A percentile compares a stretch with the other conserved stretches of the same genome.
phyloP scores from a whole-genome alignment of 208 protist genomes.

The Angomonas desouzai region DNA sequence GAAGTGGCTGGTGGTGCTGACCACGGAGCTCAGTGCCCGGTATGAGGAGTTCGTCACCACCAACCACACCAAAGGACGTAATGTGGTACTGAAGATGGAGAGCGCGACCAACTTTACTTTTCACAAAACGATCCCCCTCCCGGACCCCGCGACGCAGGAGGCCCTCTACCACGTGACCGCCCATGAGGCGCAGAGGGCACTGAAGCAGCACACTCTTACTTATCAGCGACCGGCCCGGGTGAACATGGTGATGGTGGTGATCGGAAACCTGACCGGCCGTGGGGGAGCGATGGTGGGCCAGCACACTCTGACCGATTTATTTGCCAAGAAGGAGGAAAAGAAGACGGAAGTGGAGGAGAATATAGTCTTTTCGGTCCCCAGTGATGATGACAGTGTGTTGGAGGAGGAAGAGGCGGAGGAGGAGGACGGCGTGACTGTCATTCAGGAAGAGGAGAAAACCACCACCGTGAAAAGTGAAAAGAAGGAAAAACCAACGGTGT shows the following conservation, averaged over 20 bases:
- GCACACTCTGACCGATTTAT: conserved; percentile 13
- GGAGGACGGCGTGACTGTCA: conserved; percentile 2
- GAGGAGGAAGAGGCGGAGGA: neutral
- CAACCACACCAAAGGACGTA: conserved; percentile 30
- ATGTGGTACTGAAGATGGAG: conserved; percentile 48
- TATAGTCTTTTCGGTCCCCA: neutral
- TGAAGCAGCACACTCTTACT: neutral
- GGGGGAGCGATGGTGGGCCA: neutral
- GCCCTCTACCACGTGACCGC: neutral
- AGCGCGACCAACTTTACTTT: conserved; percentile 16
- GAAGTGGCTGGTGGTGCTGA: conserved; percentile 66
- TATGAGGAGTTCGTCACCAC: conserved; percentile 42
- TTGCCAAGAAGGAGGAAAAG: conserved; percentile 1
- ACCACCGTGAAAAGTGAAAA: neutral
- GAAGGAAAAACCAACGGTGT: neutral
- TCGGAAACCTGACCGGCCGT: neutral
- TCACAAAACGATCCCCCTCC: conserved; percentile 29
- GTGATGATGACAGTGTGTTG: neutral
- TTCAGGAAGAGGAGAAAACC: neutral
- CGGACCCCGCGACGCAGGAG: conserved; percentile 22
- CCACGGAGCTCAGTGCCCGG: conserved; percentile 52
- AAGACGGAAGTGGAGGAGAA: neutral
- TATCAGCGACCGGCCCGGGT: neutral
- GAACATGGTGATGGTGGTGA: neutral
- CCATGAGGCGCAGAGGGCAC: neutral